Conservation (phyloP, 169 alveolate species). For the Eimeria acervulina region DNA sequence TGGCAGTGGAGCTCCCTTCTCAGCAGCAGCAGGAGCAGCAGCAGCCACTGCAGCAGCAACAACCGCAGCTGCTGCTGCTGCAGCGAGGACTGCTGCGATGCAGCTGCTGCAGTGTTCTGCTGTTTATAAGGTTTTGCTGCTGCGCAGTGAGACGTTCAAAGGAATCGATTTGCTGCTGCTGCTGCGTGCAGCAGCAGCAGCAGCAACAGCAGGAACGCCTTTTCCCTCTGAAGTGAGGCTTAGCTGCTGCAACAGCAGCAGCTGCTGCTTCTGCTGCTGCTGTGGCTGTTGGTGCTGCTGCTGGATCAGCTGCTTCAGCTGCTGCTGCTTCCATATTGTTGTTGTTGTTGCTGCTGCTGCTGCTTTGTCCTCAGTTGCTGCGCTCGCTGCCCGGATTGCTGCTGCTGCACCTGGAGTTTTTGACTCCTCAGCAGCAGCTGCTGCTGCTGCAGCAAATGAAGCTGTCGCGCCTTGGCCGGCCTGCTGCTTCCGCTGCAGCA, state of each 20-base stretch:
- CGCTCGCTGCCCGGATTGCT: neutral
- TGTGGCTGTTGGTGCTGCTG: neutral
- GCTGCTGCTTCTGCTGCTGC: conserved; percentile 1
- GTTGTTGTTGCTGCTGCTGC: neutral
- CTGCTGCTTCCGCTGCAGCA: too few relatives aligned
- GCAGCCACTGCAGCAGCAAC: neutral
- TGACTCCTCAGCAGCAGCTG: conserved; percentile 28
- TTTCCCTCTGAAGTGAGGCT: neutral
- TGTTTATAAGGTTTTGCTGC: neutral
- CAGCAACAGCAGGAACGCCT: conserved; percentile 21
- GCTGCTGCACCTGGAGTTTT: conserved; percentile 20
- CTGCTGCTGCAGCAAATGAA: conserved; percentile 23
- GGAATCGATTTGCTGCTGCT: neutral
- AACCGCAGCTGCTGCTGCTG: neutral
- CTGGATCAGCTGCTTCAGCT: neutral
- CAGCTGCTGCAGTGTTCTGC: conserved; percentile 30
- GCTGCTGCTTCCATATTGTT: neutral
- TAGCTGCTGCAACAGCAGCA: neutral
- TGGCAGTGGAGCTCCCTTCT: neutral
- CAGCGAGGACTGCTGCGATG: neutral
- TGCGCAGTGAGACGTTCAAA: neutral
- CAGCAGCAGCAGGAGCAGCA: neutral
- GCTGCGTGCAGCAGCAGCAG: too few relatives aligned
- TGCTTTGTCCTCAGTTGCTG: conserved; percentile 10
- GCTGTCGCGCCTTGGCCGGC: neutral